phyloP scores from a whole-genome alignment of 495 filamentous ascomycete species.

The Hyaloscypha finlandica region DNA sequence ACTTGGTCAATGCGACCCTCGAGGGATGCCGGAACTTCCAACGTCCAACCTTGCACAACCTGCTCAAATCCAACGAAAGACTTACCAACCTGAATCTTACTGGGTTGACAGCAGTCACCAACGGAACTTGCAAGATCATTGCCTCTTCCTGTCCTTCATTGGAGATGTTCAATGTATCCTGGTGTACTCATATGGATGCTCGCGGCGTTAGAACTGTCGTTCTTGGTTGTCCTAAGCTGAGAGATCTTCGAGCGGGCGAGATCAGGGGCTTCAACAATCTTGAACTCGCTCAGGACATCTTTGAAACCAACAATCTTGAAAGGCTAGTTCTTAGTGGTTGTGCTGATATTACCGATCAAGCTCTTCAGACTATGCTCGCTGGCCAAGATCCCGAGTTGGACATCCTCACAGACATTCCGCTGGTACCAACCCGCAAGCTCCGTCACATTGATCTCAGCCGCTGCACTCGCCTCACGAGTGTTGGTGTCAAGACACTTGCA shows the following conservation, averaged over 20 bases:
- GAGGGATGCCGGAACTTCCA: slow-evolving; percentile 87
- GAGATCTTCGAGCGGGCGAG: slow-evolving; percentile 82
- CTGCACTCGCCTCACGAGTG: slow-evolving; percentile 71
- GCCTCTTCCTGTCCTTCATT: slow-evolving; percentile 79
- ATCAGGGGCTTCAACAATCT: slow-evolving; percentile 74
- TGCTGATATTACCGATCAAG: slow-evolving; percentile 70
- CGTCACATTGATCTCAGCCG: slow-evolving; percentile 84
- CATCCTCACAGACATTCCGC: slow-evolving; percentile 69
- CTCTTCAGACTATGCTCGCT: slow-evolving; percentile 69
- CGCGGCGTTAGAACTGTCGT: slow-evolving; percentile 75
- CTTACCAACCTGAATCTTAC: slow-evolving; percentile 83
- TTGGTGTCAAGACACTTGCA: slow-evolving; percentile 65
- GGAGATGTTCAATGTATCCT: slow-evolving; percentile 83
- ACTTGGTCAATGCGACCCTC: slow-evolving; percentile 82
- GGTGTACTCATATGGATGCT: slow-evolving; percentile 86
- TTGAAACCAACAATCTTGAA: slow-evolving; percentile 77
- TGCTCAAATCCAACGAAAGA: slow-evolving; percentile 74
- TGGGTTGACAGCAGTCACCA: slow-evolving; percentile 76
- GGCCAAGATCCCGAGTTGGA: slow-evolving; percentile 76
- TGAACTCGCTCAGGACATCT: slow-evolving; percentile 70
- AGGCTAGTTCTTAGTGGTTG: slow-evolving; percentile 78
- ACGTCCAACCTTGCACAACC: slow-evolving; percentile 71
- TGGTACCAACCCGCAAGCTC: slow-evolving; percentile 77
- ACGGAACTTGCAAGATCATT: slow-evolving; percentile 85
- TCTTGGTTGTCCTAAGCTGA: slow-evolving; percentile 68